Conservation (phyloP, 1,139 yeast species). For the Debaryomyces sp. region DNA sequence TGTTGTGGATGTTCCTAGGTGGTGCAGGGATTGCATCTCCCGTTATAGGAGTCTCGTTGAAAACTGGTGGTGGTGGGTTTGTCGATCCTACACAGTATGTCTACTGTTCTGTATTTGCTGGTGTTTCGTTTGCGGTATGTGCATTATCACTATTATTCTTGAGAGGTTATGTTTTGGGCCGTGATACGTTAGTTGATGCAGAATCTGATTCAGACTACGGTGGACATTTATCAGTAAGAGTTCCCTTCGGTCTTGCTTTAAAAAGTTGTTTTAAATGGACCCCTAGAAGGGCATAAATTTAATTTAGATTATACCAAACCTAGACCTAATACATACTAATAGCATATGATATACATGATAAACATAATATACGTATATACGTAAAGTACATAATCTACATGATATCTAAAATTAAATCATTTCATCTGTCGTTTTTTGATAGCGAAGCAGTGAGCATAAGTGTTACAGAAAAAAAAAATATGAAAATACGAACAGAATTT, state of each 20-base stretch:
- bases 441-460: neutral
- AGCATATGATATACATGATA: neutral
- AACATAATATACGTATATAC: neutral
- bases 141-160: constrained; percentile 38
- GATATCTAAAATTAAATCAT: neutral
- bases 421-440: neutral
- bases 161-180: constrained; percentile 52
- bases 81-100: constrained; percentile 48
- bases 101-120: constrained; percentile 56
- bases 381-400: neutral
- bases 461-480: neutral
- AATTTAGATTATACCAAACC: neutral
- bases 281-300: constrained; percentile 7
- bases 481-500: neutral
- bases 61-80: constrained; percentile 35
- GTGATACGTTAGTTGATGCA: constrained; percentile 34
- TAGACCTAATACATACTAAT: neutral
- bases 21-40: constrained; percentile 53
- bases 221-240: constrained; percentile 20
- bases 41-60: constrained; percentile 53
- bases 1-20: constrained; percentile 52
- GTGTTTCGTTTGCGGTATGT: constrained; percentile 50
- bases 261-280: constrained; percentile 17
- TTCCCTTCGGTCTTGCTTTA: constrained; percentile 19
- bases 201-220: constrained; percentile 21